Base-by-base conservation (phyloP, 2,329 filamentous ascomycete genomes). In the Sphaerulina populicola region DNA sequence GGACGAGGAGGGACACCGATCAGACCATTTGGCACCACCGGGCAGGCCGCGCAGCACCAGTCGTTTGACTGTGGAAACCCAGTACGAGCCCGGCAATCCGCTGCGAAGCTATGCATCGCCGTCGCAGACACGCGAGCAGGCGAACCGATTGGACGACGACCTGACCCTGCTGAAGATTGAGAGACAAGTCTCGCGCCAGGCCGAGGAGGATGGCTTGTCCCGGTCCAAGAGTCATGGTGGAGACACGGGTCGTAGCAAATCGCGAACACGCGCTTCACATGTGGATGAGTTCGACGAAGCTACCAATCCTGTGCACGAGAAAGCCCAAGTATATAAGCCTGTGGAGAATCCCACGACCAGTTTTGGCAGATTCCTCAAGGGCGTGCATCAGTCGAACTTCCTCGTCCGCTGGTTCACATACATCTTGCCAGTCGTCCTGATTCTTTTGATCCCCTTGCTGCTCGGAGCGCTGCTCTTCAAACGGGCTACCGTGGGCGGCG, bases 381-480 rank as follows among this genome's bases (percentile, higher is more conserved):
- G 73, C 62, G 66, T 83, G 50, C 85, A 83, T 65, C 74, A 76
- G 52, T 86, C 79, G 1, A 83, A 78, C 58, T 81, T 80, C 58
- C 66, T 86, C 31, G 68, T 88, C 44, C 77, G 85, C 41, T 88
- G 86, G 63, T 76, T 87, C 60, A 79, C 80, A 18, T 89, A 89
- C 64, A 85, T 87, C 58, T 70, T 77, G 1, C 85, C 85, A 0
- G 51, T 87, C 9, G 77, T 80, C 2, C 57, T 81, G 10, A 66
- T 88, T 4, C 71, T 89, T 4, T 71, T 88, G 36, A 79, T 87
- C 42, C 85, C 85, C 0, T 68, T 87, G 37, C 70, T 88, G 5
- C 68, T 88, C 18, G 85, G 83, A 5, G 77, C 75, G 1, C 68
- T 86, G 14, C 56, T 77, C 1, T 85, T 77, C 55, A 71, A 73